Conservation (phyloP, 768 basidiomycete genomes). For the Lactarius vividus region DNA sequence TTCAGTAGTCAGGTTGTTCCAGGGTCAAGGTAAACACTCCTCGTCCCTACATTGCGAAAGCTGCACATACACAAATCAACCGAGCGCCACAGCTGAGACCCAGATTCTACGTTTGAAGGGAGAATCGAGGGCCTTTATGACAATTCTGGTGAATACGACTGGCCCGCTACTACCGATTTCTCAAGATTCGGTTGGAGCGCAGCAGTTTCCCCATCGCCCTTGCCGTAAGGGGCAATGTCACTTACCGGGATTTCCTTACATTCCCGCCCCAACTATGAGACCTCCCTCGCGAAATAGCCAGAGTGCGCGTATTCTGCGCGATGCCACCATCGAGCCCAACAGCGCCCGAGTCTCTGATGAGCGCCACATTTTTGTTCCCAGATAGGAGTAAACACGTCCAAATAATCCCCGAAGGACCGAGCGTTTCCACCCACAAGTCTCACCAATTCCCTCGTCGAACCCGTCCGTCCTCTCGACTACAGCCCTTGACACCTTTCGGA, state of each 20-base stretch:
- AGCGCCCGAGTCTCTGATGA: not conserved
- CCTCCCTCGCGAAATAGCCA: not conserved
- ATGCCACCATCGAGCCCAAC: not conserved
- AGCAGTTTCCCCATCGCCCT: not conserved
- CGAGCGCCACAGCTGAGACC: not conserved
- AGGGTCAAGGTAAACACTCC: not conserved
- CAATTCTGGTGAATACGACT: not conserved
- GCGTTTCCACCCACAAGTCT: not conserved
- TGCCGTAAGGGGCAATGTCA: not conserved
- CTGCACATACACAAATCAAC: not conserved
- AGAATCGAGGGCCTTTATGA: not conserved
- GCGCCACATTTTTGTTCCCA: conserved; percentile 1
- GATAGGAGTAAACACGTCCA: conserved; percentile 14
- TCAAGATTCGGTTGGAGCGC: not conserved
- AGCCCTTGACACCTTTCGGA: not conserved
- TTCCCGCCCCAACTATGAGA: not conserved
- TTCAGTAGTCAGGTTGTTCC: not conserved
- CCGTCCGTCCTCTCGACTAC: not conserved
- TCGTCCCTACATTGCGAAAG: not conserved
- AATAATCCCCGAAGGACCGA: conserved; percentile 3
- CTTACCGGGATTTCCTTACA: not conserved
- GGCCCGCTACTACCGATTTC: not conserved
- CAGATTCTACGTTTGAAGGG: not conserved
- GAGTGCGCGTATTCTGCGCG: not conserved
- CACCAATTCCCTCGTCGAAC: conserved; percentile 5